Percentiles rank a stretch among this genome's conserved stretches.
Evolutionary conservation across 805 yeast species (phyloP).

Genomic region (Tetrapisispora fleetii): DNA sequence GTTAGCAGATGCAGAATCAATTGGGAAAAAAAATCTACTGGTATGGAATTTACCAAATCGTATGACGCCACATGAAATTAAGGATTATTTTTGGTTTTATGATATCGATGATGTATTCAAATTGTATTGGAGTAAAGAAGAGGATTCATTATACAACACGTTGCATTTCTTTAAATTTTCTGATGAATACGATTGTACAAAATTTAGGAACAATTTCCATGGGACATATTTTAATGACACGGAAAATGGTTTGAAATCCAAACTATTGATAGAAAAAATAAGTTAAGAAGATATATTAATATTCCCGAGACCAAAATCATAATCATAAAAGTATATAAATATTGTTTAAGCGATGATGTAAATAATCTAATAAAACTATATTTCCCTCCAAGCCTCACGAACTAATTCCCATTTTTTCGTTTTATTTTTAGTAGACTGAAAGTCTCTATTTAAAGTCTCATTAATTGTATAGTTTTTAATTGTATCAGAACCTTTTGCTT

Average conservation of each 20-base stretch:
- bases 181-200: slow-evolving; percentile 35
- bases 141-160: slow-evolving; percentile 10
- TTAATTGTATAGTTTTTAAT: slow-evolving; percentile 8
- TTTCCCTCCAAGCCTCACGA: slow-evolving; percentile 59
- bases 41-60: slow-evolving; percentile 25
- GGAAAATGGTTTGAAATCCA: slow-evolving; percentile 3
- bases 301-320: not conserved
- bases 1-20: slow-evolving; percentile 4
- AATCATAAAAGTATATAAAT: not conserved
- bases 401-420: slow-evolving; percentile 45
- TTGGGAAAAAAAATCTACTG: slow-evolving; percentile 17
- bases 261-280: slow-evolving; percentile 17
- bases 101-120: slow-evolving; percentile 23
- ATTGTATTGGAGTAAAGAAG: slow-evolving; percentile 15
- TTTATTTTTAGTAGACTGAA: slow-evolving; percentile 4
- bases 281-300: not conserved
- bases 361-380: slow-evolving; percentile 28
- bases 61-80: slow-evolving; percentile 9
- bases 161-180: slow-evolving; percentile 32
- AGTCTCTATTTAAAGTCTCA: slow-evolving; percentile 15
- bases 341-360: not conserved
- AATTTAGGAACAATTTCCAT: slow-evolving; percentile 45
- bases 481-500: not conserved
- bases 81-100: slow-evolving; percentile 24
- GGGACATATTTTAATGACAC: slow-evolving; percentile 28